Evolutionary conservation across 495 filamentous ascomycete species (phyloP), one percentile per base, ranked within the genome.

Genomic region (Aspergillus homomorphus): DNA sequence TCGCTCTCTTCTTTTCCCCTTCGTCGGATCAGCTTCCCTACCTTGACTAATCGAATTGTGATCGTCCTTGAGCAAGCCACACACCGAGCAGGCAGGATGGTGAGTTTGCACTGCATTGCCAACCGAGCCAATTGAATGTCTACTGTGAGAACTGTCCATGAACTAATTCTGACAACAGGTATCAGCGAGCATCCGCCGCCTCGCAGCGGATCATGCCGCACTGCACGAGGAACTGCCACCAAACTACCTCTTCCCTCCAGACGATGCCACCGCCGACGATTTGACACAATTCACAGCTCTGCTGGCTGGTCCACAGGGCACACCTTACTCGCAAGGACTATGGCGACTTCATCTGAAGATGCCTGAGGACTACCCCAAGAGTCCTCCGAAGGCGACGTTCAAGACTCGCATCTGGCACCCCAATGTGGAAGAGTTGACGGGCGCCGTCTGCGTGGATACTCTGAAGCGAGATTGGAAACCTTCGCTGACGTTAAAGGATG

Each of bases 381-480:
- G 76, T 19, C 86, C 87, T 28, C 87, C 87, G 7, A 89, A 84
- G 54, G 87, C 87, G 6, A 77, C 75, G 19, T 90, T 90, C 64
- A 79, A 77, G 50, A 89, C 87, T 9, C 78, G 80, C 30, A 87
- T 90, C 23, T 90, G 85, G 80, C 87, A 90, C 59, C 87, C 87
- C 0, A 90, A 90, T 62, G 82, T 90, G 54, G 87, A 89, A 59
- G 84, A 86, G 60, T 72, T 72, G 22, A 82, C 81, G 3, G 87
- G 87, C 0, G 81, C 80, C 18, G 83, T 90, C 9, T 90, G 87
- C 58, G 85, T 90, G 33, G 87, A 89, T 67, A 89, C 87, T 6
- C 66, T 90, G 18, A 90, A 89, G 68, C 73, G 84, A 22, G 87
- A 88, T 65, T 90, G 87, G 87, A 74, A 82, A 41, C 67, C 77